Conservation (phyloP, 306 rosid species). For the Fragaria nilgerrensis region DNA sequence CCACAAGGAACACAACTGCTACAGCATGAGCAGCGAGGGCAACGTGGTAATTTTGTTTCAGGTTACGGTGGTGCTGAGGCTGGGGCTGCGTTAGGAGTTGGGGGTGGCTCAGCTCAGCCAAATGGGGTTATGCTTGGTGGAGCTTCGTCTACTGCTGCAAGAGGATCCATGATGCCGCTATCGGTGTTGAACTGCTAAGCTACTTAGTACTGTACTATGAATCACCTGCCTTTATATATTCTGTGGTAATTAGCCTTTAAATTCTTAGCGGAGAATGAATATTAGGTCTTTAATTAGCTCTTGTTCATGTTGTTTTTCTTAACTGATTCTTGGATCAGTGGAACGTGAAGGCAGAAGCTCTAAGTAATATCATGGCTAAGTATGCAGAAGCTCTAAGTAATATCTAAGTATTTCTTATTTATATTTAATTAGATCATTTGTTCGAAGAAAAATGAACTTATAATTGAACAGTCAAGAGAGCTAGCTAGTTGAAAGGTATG, state of each 20-base stretch:
- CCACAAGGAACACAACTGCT: background rate
- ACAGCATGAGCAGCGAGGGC: conserved; percentile 8
- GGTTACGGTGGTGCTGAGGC: background rate
- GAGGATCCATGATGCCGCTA: conserved; percentile 23
- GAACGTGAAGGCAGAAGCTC: background rate
- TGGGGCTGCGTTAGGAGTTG: background rate
- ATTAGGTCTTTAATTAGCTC: background rate
- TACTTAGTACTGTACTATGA: background rate
- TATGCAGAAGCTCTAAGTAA: background rate
- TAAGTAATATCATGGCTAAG: background rate
- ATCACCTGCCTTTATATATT: background rate
- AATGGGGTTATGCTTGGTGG: background rate
- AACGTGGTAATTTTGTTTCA: conserved; percentile 5
- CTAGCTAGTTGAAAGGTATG: background rate
- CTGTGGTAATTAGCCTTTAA: background rate
- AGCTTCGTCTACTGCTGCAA: background rate
- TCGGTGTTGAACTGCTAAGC: conserved; percentile 24
- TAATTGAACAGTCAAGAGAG: background rate
- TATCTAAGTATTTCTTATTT: background rate
- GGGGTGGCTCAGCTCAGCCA: background rate
- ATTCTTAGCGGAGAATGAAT: background rate
- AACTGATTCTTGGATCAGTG: background rate
- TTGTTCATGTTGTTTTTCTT: background rate
- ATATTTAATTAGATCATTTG: background rate
- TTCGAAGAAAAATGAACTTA: background rate